phyloP scores from a whole-genome alignment of 2,329 filamentous ascomycete species.

The Pseudogymnoascus verrucosus region DNA sequence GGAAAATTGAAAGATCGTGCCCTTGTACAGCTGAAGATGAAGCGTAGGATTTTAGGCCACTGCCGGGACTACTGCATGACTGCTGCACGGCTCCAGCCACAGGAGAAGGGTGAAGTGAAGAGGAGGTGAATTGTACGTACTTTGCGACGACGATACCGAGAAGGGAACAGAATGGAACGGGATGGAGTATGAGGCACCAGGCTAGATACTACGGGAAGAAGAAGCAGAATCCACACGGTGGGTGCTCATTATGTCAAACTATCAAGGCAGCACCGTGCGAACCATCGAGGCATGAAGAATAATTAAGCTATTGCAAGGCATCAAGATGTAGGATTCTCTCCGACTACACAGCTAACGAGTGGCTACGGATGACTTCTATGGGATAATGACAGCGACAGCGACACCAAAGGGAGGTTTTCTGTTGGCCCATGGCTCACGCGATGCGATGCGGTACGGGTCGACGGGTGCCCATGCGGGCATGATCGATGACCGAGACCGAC shows the following conservation, averaged over 20 bases:
- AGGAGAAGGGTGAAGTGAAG: neutral
- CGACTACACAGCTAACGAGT: neutral
- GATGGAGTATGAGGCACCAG: neutral
- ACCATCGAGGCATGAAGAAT: neutral
- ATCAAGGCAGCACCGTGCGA: neutral
- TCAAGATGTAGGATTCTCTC: neutral
- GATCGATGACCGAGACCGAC: neutral
- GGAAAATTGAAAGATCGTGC: neutral
- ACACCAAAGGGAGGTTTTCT: neutral
- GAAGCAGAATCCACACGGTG: neutral
- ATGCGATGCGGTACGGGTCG: conserved; percentile 3
- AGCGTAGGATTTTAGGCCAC: neutral
- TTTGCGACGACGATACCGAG: neutral
- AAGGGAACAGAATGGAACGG: neutral
- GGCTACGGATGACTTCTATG: neutral
- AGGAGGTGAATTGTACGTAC: neutral
- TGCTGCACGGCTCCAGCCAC: neutral
- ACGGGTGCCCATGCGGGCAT: neutral
- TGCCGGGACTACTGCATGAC: neutral
- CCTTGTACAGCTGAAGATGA: neutral
- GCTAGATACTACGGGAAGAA: neutral
- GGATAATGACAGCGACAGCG: neutral
- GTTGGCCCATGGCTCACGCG: neutral
- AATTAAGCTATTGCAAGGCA: neutral
- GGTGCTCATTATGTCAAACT: neutral